Percentiles rank a stretch among this genome's conserved stretches.
Evolutionary conservation across 164 flowering plant genomes (phyloP).

Genomic region (Saururus chinensis): DNA sequence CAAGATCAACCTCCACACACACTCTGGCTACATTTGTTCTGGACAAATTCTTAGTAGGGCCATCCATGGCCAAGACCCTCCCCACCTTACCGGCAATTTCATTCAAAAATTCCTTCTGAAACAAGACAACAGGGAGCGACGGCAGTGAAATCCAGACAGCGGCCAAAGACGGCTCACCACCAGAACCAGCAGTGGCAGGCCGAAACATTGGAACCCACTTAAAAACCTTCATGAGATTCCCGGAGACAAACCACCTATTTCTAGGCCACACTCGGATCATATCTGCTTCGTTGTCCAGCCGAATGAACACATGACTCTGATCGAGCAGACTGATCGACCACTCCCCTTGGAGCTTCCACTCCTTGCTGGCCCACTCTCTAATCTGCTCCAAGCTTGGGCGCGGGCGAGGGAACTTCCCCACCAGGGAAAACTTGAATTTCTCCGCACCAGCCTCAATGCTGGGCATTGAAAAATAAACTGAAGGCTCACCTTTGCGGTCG

Average conservation of each 20-base stretch:
- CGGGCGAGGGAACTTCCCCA: constrained; percentile 2
- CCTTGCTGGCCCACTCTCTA: background rate
- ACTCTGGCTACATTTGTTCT: constrained; percentile 1
- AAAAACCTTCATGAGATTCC: constrained; percentile 2
- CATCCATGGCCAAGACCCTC: background rate
- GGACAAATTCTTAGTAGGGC: background rate
- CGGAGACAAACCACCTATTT: background rate
- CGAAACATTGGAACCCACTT: constrained; percentile 2
- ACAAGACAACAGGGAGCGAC: background rate
- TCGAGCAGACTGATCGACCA: background rate
- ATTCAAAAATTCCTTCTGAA: background rate
- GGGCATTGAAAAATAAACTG: background rate
- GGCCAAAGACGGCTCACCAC: background rate
- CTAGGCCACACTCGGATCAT: background rate
- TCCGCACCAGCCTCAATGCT: background rate
- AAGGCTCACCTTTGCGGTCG: background rate
- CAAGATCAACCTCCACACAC: constrained; percentile 4
- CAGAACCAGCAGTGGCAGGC: background rate
- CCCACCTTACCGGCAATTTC: background rate
- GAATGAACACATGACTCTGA: background rate
- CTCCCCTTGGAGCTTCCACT: constrained; percentile 1
- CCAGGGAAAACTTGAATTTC: background rate
- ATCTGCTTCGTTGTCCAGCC: background rate
- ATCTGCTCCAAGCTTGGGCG: constrained; percentile 1
- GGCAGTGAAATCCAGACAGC: constrained; percentile 3